phyloP scores from a whole-genome alignment of 768 basidiomycete species.

The Boletus fagicola region DNA sequence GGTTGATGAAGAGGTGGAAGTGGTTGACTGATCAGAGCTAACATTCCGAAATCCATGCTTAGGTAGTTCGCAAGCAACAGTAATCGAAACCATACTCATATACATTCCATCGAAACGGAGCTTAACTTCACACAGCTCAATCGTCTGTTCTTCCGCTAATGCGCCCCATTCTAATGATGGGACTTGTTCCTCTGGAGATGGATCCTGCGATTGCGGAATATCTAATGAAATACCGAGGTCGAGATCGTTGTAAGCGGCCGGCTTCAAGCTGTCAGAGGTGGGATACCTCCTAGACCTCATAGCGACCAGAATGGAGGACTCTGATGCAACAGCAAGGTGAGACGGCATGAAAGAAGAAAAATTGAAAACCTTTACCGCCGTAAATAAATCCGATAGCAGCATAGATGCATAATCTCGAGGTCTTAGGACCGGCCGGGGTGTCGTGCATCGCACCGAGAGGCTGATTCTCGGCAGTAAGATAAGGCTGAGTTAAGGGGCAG shows the following conservation, averaged over 20 bases:
- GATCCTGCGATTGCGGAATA: conserved; percentile 14
- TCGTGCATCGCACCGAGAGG: conserved; percentile 31
- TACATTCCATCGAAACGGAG: conserved; percentile 45
- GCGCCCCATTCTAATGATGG: conserved; percentile 45
- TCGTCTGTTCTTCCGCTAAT: conserved; percentile 57
- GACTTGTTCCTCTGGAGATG: conserved; percentile 23
- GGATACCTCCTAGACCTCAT: conserved; percentile 58
- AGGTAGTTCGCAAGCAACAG: neutral
- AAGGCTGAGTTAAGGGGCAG: conserved; percentile 46
- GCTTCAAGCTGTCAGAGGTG: conserved; percentile 28
- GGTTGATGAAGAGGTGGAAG: conserved; percentile 45
- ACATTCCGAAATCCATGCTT: conserved; percentile 2
- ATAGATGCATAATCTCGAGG: conserved; percentile 47
- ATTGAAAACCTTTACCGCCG: conserved; percentile 40
- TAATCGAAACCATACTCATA: conserved; percentile 39
- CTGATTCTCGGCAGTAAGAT: conserved; percentile 36
- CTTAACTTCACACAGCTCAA: conserved; percentile 62
- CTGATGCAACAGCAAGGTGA: conserved; percentile 33
- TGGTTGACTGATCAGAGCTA: conserved; percentile 45
- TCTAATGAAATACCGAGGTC: conserved; percentile 38
- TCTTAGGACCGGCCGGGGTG: conserved; percentile 35
- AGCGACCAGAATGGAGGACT: conserved; percentile 58
- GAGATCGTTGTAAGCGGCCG: conserved; percentile 37
- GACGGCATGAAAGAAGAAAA: neutral
- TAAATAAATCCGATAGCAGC: conserved; percentile 63